phyloP scores from a whole-genome alignment of 768 basidiomycete genomes.

The Termitomyces eurrhizus region DNA sequence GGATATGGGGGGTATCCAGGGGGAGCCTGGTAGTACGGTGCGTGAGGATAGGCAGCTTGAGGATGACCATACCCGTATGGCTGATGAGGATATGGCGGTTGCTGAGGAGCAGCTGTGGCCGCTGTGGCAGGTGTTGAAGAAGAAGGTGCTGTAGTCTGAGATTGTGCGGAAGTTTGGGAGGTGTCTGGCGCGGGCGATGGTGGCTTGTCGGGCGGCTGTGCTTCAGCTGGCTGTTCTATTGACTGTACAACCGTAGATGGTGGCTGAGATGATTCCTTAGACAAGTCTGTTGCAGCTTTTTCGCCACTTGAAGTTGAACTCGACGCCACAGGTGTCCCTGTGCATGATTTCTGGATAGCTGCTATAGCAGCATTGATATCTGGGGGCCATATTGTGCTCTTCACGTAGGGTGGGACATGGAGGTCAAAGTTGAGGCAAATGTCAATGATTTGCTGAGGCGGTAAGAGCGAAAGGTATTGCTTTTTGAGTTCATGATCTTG shows the following conservation, averaged over 20 bases:
- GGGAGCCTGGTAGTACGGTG: constrained; percentile 58
- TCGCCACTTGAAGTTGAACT: constrained; percentile 9
- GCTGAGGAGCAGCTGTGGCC: constrained; percentile 12
- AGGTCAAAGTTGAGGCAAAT: constrained; percentile 71
- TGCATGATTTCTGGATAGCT: constrained; percentile 36
- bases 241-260: constrained; percentile 12
- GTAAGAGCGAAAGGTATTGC: constrained; percentile 65
- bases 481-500: constrained; percentile 65
- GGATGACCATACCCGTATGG: constrained; percentile 47
- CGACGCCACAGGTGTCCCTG: constrained; percentile 13
- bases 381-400: constrained; percentile 66
- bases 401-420: constrained; percentile 62
- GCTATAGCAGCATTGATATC: constrained; percentile 66
- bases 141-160: constrained; percentile 8
- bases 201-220: constrained; percentile 23
- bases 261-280: constrained; percentile 13
- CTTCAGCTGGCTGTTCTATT: constrained; percentile 16
- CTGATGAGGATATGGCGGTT: constrained; percentile 45
- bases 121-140: constrained; percentile 15
- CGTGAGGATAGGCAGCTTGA: constrained; percentile 59
- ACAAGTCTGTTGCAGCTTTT: constrained; percentile 14
- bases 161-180: not conserved
- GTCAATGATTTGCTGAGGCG: constrained; percentile 71
- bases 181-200: constrained; percentile 11
- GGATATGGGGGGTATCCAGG: constrained; percentile 42